Evolutionary conservation across 176 grass and related monocot genomes (phyloP), one percentile per base, ranked within the genome.

Genomic region (Triticum timopheevii): DNA sequence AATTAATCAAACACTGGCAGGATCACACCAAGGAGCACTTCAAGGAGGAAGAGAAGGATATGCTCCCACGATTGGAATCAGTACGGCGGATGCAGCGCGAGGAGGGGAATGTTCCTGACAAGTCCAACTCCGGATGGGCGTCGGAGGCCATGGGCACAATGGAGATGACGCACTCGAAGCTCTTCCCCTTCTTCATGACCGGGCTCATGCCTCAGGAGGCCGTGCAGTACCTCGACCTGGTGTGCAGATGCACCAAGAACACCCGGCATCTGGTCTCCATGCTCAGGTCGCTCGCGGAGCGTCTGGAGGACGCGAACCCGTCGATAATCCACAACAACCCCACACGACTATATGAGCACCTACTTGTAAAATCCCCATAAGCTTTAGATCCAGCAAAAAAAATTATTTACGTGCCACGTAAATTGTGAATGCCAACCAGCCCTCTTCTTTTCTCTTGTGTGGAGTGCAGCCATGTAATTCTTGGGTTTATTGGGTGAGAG

Each of bases 121-220:
- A 88, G 40, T 93, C 95, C 16, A 93, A 85, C 31, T 86, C 89
- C 0, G 84, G 79, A 7, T 96, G 92, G 90, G 90, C 81, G 42
- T 92, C 93, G 0, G 88, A 94, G 63, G 75, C 89, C 0, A 67
- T 96, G 69, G 68, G 35, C 71, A 78, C 78, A 13, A 99, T 94
- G 83, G 97, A 96, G 83, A 84, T 87, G 67, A 99, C 90, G 17
- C 97, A 99, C 84, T 99, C 94, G 4, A 90, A 81, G 50, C 94
- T 96, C 80, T 96, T 99, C 61, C 85, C 97, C 10, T 94, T 96
- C 84, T 95, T 99, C 90, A 94, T 99, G 89, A 93, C 97, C 4
- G 94, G 97, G 13, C 94, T 99, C 47, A 80, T 94, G 59, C 97
- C 97, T 0, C 88, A 96, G 38, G 97, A 99, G 90, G 94, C 97